Percentiles rank a stretch among this genome's conserved stretches.
phyloP scores from a whole-genome alignment of 495 filamentous ascomycete species.

The Trichoderma parareesei region DNA sequence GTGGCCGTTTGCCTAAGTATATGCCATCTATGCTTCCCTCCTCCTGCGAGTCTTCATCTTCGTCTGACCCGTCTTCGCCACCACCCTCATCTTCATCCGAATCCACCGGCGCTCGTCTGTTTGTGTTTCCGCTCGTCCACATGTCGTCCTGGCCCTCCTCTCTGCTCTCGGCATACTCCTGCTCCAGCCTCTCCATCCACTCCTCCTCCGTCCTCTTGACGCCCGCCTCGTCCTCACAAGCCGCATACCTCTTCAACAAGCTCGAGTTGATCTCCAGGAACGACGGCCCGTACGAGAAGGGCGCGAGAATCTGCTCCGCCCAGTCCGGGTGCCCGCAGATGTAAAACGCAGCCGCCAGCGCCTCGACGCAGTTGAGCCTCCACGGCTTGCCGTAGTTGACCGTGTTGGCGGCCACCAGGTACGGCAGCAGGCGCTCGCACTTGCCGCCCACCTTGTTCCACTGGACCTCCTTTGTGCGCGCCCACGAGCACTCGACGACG shows the following conservation, averaged over 20 bases:
- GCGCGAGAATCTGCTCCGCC: slow-evolving; percentile 71
- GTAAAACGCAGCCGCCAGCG: slow-evolving; percentile 80
- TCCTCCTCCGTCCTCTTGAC: slow-evolving; percentile 77
- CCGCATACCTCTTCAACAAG: slow-evolving; percentile 75
- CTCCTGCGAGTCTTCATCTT: slow-evolving; percentile 22
- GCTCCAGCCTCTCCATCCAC: slow-evolving; percentile 84
- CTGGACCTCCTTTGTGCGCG: slow-evolving; percentile 80
- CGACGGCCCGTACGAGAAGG: slow-evolving; percentile 79
- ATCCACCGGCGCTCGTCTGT: slow-evolving; percentile 49
- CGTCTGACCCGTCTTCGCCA: slow-evolving; percentile 31
- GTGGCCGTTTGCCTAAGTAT: slow-evolving; percentile 41
- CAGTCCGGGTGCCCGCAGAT: slow-evolving; percentile 90
- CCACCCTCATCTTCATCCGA: slow-evolving; percentile 44
- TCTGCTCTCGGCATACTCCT: slow-evolving; percentile 76
- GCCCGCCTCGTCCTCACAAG: slow-evolving; percentile 73
- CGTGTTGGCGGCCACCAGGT: slow-evolving; percentile 90
- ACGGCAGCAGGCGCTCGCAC: slow-evolving; percentile 86
- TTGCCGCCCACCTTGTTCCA: slow-evolving; percentile 90
- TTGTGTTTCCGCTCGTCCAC: slow-evolving; percentile 82
- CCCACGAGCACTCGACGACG: slow-evolving; percentile 97
- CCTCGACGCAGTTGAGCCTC: slow-evolving; percentile 92
- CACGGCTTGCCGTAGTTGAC: slow-evolving; percentile 97
- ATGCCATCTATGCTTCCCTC: slow-evolving; percentile 39
- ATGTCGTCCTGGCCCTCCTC: slow-evolving; percentile 59
- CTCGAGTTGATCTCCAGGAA: slow-evolving; percentile 84